phyloP scores from a whole-genome alignment of 2,329 filamentous ascomycete genomes.

The Trichoderma sp. region DNA sequence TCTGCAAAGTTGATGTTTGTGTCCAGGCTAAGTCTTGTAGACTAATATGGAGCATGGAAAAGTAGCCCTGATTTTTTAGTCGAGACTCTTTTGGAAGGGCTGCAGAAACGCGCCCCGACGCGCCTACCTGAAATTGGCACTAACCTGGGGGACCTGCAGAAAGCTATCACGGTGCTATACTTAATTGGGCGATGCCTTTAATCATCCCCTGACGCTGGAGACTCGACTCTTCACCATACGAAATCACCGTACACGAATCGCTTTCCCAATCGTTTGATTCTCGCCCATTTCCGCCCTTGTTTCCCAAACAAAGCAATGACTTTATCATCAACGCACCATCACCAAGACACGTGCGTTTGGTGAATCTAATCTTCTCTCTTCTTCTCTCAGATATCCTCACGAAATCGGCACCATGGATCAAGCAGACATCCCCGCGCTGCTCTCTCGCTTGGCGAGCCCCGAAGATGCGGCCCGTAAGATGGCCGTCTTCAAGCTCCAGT shows the following conservation, averaged over 20 bases:
- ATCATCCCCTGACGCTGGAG: slow-evolving; percentile 18
- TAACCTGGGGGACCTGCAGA: slow-evolving; percentile 11
- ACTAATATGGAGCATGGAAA: too few relatives aligned
- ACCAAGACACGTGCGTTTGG: background rate
- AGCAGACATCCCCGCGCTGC: slow-evolving; percentile 63
- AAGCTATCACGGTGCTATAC: background rate
- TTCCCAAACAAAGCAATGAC: slow-evolving; percentile 8
- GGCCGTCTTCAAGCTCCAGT: slow-evolving; percentile 97
- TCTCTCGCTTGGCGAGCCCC: slow-evolving; percentile 63
- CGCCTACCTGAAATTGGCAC: background rate
- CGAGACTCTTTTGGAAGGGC: background rate
- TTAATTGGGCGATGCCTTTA: background rate
- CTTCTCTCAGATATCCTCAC: slow-evolving; percentile 4
- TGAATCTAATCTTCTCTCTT: background rate
- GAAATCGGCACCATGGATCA: slow-evolving; percentile 54
- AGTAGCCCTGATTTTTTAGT: background rate
- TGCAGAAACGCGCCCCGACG: slow-evolving; percentile 11
- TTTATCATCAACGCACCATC: background rate
- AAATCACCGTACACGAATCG: background rate
- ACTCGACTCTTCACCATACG: background rate
- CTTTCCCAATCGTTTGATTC: background rate
- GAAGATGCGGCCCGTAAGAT: slow-evolving; percentile 95
- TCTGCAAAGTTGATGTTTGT: background rate
- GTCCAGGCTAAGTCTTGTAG: background rate
- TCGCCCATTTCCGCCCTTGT: background rate